phyloP scores from a whole-genome alignment of 1,284 basidiomycete species.

The Erythrobasidium hasegawianum region DNA sequence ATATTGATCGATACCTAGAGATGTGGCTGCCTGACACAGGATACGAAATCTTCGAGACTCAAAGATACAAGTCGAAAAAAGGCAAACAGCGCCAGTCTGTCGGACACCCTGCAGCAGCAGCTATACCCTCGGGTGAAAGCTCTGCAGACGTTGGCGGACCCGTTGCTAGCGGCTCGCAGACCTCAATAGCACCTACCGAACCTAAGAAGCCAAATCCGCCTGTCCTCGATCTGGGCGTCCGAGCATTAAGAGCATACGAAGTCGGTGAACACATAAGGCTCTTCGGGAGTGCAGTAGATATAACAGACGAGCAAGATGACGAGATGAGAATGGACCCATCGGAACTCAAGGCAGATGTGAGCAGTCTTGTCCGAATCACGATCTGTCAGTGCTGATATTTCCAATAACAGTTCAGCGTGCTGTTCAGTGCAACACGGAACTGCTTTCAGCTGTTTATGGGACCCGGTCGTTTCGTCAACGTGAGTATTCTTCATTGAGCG shows the following conservation, averaged over 20 bases:
- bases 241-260: constrained; percentile 69
- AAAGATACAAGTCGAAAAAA: constrained; percentile 58
- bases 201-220: too few relatives aligned
- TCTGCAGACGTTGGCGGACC: too few relatives aligned
- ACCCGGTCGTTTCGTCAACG: constrained; percentile 89
- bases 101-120: constrained; percentile 2
- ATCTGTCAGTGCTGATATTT: neutral
- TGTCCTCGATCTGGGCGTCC: constrained; percentile 74
- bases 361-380: constrained; percentile 46
- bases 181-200: neutral
- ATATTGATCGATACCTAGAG: constrained; percentile 78
- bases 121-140: too few relatives aligned
- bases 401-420: constrained; percentile 77
- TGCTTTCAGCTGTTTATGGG: constrained; percentile 88
- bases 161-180: neutral
- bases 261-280: constrained; percentile 66
- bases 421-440: constrained; percentile 81
- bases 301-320: constrained; percentile 73
- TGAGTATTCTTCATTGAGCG: constrained; percentile 53
- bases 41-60: constrained; percentile 80
- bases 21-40: constrained; percentile 72
- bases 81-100: neutral
- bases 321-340: constrained; percentile 58
- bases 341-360: constrained; percentile 60
- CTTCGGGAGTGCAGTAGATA: constrained; percentile 72